Conservation (phyloP, 495 filamentous ascomycete species). For the Podospora australis region DNA sequence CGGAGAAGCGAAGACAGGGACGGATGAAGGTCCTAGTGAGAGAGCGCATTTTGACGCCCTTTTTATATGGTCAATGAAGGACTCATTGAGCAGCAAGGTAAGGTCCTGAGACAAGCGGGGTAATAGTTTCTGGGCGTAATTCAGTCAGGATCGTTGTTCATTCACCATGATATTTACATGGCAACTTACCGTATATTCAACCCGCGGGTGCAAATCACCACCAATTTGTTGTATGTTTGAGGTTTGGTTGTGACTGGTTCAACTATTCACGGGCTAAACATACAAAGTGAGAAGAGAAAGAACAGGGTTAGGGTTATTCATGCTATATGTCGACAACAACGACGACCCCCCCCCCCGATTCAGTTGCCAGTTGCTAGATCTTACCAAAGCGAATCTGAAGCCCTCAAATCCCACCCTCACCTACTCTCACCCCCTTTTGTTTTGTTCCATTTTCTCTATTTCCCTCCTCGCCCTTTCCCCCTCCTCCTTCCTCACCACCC, state of each 20-base stretch:
- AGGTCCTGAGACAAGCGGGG: not conserved
- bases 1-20: too few relatives aligned
- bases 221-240: conserved; percentile 52
- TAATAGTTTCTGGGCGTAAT: not conserved
- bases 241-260: conserved; percentile 39
- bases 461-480: not conserved
- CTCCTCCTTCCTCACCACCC: conserved; percentile 1
- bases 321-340: not conserved
- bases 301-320: not conserved
- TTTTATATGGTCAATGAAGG: too few relatives aligned
- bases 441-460: not conserved
- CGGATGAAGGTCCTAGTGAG: too few relatives aligned
- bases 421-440: not conserved
- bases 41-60: too few relatives aligned
- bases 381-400: too few relatives aligned
- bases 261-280: not conserved
- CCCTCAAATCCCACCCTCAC: not conserved
- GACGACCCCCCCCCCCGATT: not conserved
- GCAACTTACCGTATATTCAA: too few relatives aligned
- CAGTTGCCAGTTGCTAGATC: too few relatives aligned
- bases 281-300: not conserved
- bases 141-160: not conserved
- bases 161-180: not conserved
- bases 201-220: not conserved
- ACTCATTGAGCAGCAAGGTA: not conserved